These are phyloP conservation scores for Alternaria brassicicola DNA, from an alignment of 2,329 filamentous ascomycete genomes.

Conservation along the genomic window DNA sequence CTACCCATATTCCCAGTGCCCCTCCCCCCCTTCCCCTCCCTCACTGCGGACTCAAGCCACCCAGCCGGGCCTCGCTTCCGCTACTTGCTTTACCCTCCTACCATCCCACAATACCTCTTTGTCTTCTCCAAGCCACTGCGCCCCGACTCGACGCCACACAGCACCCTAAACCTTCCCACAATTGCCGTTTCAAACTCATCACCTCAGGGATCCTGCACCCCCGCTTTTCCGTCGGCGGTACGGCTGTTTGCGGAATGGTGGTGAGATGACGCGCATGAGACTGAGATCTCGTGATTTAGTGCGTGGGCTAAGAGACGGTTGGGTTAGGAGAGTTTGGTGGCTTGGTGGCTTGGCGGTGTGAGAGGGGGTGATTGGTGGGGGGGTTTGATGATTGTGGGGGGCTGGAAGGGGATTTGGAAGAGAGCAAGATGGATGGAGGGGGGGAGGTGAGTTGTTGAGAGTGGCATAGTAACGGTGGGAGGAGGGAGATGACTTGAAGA, in stretches of 20 bases:
- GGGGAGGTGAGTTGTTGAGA: neutral
- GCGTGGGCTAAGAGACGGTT: neutral
- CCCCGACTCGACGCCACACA: neutral
- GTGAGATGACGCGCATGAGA: conserved; percentile 23
- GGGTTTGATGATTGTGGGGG: conserved; percentile 1
- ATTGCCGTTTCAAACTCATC: conserved; percentile 1
- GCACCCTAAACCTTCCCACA: neutral
- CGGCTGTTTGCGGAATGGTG: neutral
- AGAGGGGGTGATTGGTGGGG: conserved; percentile 8
- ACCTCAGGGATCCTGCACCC: neutral
- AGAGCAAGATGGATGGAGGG: neutral
- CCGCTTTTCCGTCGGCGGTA: neutral
- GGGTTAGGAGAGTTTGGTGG: neutral
- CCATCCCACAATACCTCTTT: neutral
- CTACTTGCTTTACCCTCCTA: neutral
- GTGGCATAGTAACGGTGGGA: neutral
- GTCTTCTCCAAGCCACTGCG: neutral
- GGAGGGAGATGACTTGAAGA: neutral
- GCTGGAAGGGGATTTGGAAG: neutral
- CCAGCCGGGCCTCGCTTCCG: neutral
- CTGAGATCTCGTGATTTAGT: conserved; percentile 23
- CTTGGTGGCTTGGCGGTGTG: conserved; percentile 10
- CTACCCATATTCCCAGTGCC: neutral
- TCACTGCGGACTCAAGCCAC: neutral
- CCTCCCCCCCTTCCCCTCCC: neutral